phyloP scores from a whole-genome alignment of 257 asterid species.

The Gardenia jasminoides region DNA sequence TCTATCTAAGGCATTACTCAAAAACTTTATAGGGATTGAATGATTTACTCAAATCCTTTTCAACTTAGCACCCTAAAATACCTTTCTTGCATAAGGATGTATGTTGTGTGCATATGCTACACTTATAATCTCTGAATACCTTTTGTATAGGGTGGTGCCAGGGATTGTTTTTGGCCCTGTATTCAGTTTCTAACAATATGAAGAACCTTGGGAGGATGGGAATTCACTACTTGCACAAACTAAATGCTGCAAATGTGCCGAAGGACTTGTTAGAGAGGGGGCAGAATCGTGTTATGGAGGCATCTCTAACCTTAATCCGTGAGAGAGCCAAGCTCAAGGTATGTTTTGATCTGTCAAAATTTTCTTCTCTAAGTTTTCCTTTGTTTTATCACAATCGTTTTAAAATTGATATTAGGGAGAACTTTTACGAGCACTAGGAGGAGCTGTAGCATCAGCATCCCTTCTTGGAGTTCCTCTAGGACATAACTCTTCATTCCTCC shows the following conservation, averaged over 20 bases:
- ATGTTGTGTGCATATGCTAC: not conserved
- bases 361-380: not conserved
- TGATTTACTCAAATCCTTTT: not conserved
- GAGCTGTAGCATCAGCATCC: constrained; percentile 71
- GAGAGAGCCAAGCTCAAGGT: constrained; percentile 99
- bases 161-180: not conserved
- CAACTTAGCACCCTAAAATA: not conserved
- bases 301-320: constrained; percentile 92
- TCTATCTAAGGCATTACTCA: not conserved
- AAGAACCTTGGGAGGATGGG: constrained; percentile 66
- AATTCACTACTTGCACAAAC: constrained; percentile 74
- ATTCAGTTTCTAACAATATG: constrained; percentile 41
- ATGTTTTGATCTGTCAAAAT: constrained; percentile 4
- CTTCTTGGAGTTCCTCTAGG: constrained; percentile 99
- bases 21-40: not conserved
- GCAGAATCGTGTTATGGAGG: constrained; percentile 94
- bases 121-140: not conserved
- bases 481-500: constrained; percentile 97
- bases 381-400: constrained; percentile 6
- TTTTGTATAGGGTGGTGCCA: not conserved
- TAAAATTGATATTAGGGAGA: constrained; percentile 58
- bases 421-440: constrained; percentile 88
- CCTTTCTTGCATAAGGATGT: not conserved
- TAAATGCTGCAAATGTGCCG: constrained; percentile 71
- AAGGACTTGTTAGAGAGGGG: constrained; percentile 87